Percentiles rank a stretch among this genome's conserved stretches.
Conservation (phyloP, 495 filamentous ascomycete species). For the Pyrenula aspistea region DNA sequence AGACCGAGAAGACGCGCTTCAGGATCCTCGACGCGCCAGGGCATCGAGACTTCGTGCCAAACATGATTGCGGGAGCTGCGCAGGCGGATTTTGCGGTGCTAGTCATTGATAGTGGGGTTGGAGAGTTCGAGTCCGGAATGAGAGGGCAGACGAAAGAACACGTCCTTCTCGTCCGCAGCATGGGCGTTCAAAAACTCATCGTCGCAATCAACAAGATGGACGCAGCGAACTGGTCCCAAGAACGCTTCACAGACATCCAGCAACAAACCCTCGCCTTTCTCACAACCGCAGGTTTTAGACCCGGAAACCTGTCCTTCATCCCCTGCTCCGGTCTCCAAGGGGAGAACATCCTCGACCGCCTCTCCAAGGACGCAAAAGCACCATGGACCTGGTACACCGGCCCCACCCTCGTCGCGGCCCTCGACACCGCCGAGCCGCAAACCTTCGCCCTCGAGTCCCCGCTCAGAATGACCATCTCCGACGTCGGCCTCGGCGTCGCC, state of each 20-base stretch:
- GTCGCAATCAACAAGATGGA: slow-evolving; percentile 96
- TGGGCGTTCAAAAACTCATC: slow-evolving; percentile 79
- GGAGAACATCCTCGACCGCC: slow-evolving; percentile 62
- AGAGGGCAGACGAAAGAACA: slow-evolving; percentile 94
- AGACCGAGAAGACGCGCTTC: slow-evolving; percentile 73
- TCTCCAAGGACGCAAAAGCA: slow-evolving; percentile 27
- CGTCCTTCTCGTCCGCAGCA: slow-evolving; percentile 75
- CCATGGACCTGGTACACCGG: slow-evolving; percentile 67
- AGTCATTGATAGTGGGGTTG: slow-evolving; percentile 78
- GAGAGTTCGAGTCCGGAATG: slow-evolving; percentile 85
- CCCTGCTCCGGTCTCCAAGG: slow-evolving; percentile 83
- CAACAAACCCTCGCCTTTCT: slow-evolving; percentile 77
- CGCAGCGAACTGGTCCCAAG: slow-evolving; percentile 64
- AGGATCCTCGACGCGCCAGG: slow-evolving; percentile 94
- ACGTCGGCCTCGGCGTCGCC: slow-evolving; percentile 69
- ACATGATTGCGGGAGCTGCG: slow-evolving; percentile 95
- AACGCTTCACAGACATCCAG: slow-evolving; percentile 72
- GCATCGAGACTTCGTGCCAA: slow-evolving; percentile 91
- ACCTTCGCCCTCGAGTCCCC: slow-evolving; percentile 64
- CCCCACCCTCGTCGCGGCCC: slow-evolving; percentile 63
- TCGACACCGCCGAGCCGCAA: slow-evolving; percentile 68
- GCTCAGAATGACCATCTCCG: slow-evolving; percentile 69
- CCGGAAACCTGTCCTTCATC: slow-evolving; percentile 70
- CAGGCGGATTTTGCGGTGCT: slow-evolving; percentile 95
- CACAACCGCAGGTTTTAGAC: slow-evolving; percentile 63